These are phyloP conservation scores for Omphalea diandra DNA, from an alignment of 441 rosid genomes.

Conservation along the genomic window DNA sequence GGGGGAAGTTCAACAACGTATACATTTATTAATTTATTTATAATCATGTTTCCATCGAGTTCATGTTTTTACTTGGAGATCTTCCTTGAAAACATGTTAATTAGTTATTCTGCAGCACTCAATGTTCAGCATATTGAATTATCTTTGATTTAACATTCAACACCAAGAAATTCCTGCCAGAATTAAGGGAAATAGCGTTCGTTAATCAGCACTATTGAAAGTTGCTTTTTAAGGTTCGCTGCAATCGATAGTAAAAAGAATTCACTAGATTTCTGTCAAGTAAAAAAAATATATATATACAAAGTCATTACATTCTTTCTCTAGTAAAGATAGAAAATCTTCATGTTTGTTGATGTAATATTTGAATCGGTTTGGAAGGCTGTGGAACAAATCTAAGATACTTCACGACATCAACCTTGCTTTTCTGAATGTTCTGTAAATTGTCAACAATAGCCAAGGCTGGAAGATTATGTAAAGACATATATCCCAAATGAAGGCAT, in stretches of 20 bases:
- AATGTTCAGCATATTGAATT: not conserved
- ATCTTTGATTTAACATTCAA: not conserved
- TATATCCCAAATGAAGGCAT: slow-evolving; percentile 93
- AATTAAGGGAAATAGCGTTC: no score
- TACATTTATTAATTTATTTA: no score
- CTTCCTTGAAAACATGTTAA: not conserved
- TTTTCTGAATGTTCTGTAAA: slow-evolving; percentile 55
- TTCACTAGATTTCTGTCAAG: no score
- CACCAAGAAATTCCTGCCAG: not conserved
- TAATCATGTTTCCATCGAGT: not conserved
- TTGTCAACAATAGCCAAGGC: slow-evolving; percentile 93
- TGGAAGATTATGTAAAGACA: slow-evolving; percentile 57
- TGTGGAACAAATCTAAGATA: slow-evolving; percentile 71
- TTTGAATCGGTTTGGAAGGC: not conserved
- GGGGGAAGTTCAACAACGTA: not conserved
- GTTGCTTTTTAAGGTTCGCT: not conserved
- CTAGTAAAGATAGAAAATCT: slow-evolving; percentile 5
- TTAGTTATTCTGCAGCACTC: not conserved
- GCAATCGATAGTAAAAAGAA: not conserved
- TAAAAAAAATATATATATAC: no score
- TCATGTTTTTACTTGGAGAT: not conserved
- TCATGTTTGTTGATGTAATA: not conserved
- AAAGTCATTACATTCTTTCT: no score
- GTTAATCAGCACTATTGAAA: no score
- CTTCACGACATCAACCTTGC: slow-evolving; percentile 41